These are phyloP conservation scores for Solanum clarkiae DNA, from an alignment of 257 asterid genomes.

Conservation along the genomic window DNA sequence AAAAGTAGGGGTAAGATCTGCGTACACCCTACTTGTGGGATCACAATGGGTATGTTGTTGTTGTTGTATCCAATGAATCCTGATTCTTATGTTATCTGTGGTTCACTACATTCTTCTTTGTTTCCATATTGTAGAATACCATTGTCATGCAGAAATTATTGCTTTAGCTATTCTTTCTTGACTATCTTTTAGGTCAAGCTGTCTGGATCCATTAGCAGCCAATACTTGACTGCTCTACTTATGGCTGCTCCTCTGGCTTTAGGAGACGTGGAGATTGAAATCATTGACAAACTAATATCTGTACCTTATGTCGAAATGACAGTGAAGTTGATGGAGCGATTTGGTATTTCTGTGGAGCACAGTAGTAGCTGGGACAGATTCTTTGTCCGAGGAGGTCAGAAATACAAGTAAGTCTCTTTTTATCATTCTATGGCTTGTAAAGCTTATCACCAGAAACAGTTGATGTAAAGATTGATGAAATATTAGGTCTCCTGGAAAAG, in stretches of 20 bases:
- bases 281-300: slow-evolving; percentile 75
- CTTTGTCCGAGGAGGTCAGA: slow-evolving; percentile 73
- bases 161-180: neutral
- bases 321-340: slow-evolving; percentile 85
- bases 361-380: slow-evolving; percentile 81
- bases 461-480: neutral
- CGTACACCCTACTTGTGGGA: neutral
- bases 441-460: neutral
- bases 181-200: slow-evolving; percentile 60
- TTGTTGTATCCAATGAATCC: neutral
- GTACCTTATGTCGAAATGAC: slow-evolving; percentile 98
- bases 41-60: neutral
- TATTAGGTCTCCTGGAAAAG: slow-evolving; percentile 85
- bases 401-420: slow-evolving; percentile 54
- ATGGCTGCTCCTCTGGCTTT: slow-evolving; percentile 91
- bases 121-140: neutral
- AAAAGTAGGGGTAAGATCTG: neutral
- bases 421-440: neutral
- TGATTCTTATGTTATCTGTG: neutral
- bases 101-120: neutral
- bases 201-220: slow-evolving; percentile 92
- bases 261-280: slow-evolving; percentile 90
- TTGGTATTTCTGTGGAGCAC: slow-evolving; percentile 82
- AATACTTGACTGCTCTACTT: slow-evolving; percentile 89
- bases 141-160: neutral